Percentiles rank a stretch among this genome's conserved stretches.
Conservation (phyloP, 371 early-diverging fungal genomes). For the Dipsacomyces acuminosporus region DNA sequence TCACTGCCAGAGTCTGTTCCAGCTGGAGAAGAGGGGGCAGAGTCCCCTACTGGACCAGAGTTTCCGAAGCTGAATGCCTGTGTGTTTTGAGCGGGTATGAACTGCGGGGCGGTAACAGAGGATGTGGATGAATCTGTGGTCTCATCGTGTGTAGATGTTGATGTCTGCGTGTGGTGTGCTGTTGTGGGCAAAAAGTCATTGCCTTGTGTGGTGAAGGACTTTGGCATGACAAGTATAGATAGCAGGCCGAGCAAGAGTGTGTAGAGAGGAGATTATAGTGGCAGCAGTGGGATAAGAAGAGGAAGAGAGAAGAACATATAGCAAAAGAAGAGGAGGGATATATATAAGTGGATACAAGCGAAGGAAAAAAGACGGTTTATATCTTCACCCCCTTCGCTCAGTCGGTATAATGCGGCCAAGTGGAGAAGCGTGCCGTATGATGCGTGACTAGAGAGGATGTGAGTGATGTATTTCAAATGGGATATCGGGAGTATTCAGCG, state of each 20-base stretch:
- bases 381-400: neutral
- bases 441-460: too few species aligned
- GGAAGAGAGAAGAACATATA: neutral
- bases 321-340: too few species aligned
- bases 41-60: too few species aligned
- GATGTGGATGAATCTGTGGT: slow-evolving; percentile 6
- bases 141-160: slow-evolving; percentile 9
- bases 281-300: neutral
- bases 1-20: too few species aligned
- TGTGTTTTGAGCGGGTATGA: slow-evolving; percentile 4
- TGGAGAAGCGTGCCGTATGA: too few species aligned
- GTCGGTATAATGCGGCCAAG: too few species aligned
- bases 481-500: too few species aligned
- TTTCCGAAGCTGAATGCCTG: too few species aligned
- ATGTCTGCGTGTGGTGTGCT: slow-evolving; percentile 27
- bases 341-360: too few species aligned
- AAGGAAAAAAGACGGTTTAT: neutral
- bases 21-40: too few species aligned
- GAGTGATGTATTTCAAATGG: too few species aligned
- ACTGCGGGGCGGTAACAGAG: slow-evolving; percentile 4
- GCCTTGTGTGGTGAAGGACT: slow-evolving; percentile 40
- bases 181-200: slow-evolving; percentile 37
- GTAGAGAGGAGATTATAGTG: neutral
- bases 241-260: neutral
- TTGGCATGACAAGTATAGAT: slow-evolving; percentile 15